Base-by-base conservation (phyloP, 306 rosid species). In the Medicago lupulina region DNA sequence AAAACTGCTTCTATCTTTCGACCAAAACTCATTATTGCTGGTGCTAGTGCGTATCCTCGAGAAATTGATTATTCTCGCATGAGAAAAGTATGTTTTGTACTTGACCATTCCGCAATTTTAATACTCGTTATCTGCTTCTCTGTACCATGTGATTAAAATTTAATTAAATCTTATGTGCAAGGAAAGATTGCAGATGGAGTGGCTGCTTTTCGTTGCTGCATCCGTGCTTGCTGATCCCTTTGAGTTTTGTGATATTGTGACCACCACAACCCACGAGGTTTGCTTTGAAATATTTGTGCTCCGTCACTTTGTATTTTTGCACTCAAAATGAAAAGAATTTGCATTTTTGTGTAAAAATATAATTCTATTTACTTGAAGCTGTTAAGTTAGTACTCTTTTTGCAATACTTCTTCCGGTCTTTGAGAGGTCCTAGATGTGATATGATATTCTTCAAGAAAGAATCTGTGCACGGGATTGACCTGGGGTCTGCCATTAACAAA, bases 31-130 rank as follows among this genome's bases (percentile, higher is more conserved):
- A 89, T 95, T 31, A 95, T 95, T 77, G 96, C 93, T 21, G 99
- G 99, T 77, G 97, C 97, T 25, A 95, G 98, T 88, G 99, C 99
- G 83, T 95, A 95, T 88, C 96, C 99, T 54, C 93, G 99, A 55
- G 99, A 92, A 80, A 90, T 95, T 83, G 93, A 95, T 86, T 95
- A 95, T 83, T 86, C 97, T 74, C 86, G 93, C 76, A 79, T 95
- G 87, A 95, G 99, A 78, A 92, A 90, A 85, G 99, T 92, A 72
- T 65, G 89, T 82, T 75, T 8, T 12, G 0, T n/a, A n/a, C n/a
- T n/a, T n/a, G n/a, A n/a, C 16, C 65, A 49, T 39, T 57, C 25
- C 73, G 43, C 70, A 82, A 61, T 44, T 51, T 47, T 66, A 70
- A 61, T 71, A 70, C 53, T 69, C 13, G 9, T 64, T 28, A 60